These are phyloP conservation scores for Mycena capillaripes DNA, from an alignment of 768 basidiomycete genomes.

Conservation along the genomic window DNA sequence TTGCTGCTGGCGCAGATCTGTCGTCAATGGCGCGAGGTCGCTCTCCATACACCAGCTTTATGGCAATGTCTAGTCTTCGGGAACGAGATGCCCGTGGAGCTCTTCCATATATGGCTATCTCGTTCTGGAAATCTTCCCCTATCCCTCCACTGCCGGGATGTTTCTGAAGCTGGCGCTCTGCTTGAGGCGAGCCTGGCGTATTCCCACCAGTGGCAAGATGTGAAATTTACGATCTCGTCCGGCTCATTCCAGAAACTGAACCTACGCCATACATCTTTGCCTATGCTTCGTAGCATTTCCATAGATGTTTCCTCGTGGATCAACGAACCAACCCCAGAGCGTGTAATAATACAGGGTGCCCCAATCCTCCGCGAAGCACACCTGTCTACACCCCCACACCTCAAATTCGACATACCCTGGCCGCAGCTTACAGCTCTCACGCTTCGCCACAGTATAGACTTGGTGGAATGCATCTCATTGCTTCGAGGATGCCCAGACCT, in stretches of 20 bases:
- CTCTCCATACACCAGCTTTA: too few species aligned
- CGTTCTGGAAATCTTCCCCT: slow-evolving; percentile 6
- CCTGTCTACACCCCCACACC: not conserved
- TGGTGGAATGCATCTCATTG: not conserved
- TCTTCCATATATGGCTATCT: slow-evolving; percentile 7
- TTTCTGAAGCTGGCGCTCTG: not conserved
- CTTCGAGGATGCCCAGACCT: not conserved
- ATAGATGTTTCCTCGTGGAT: not conserved
- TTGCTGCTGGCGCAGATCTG: too few species aligned
- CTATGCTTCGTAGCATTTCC: not conserved
- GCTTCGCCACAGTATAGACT: not conserved
- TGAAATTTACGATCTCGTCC: not conserved
- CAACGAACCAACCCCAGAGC: not conserved
- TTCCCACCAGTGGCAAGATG: slow-evolving; percentile 8
- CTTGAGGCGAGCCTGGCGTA: not conserved
- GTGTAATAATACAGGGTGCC: not conserved
- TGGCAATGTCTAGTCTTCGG: too few species aligned
- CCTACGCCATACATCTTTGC: not conserved
- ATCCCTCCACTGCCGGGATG: not conserved
- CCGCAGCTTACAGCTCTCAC: not conserved
- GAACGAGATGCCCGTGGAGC: not conserved
- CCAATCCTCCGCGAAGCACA: slow-evolving; percentile 1
- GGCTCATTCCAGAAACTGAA: not conserved
- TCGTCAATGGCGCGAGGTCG: too few species aligned
- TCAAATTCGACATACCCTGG: slow-evolving; percentile 1